Percentiles rank a stretch among this genome's conserved stretches.
These are phyloP conservation scores for Aschersonia sp. DNA, from an alignment of 2,329 filamentous ascomycete genomes.

Conservation along the genomic window DNA sequence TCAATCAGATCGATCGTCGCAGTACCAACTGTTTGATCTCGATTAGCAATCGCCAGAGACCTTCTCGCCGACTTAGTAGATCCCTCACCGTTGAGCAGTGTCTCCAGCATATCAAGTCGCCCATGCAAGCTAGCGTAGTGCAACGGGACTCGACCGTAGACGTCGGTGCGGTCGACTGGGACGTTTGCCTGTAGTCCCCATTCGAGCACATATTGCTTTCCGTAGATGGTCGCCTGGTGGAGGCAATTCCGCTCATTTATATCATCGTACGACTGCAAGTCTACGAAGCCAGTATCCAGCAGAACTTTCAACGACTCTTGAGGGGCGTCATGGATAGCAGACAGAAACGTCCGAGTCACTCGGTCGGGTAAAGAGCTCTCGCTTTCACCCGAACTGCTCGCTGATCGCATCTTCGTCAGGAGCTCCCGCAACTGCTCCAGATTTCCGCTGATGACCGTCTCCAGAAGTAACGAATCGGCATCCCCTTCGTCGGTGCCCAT, in stretches of 20 bases:
- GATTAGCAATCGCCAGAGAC: neutral
- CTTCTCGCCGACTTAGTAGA: neutral
- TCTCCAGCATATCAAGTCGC: constrained; percentile 66
- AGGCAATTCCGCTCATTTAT: constrained; percentile 96
- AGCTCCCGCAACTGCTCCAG: constrained; percentile 65
- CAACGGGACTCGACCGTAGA: constrained; percentile 83
- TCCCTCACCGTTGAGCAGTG: constrained; percentile 47
- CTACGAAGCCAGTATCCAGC: constrained; percentile 66
- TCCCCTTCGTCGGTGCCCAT: constrained; percentile 75
- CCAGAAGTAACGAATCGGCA: constrained; percentile 73
- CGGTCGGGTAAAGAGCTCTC: constrained; percentile 51
- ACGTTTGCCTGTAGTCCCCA: constrained; percentile 64
- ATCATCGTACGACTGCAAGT: constrained; percentile 88
- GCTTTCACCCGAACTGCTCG: constrained; percentile 38
- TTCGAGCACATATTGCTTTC: constrained; percentile 62
- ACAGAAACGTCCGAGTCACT: constrained; percentile 79
- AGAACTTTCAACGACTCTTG: constrained; percentile 62
- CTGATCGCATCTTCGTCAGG: constrained; percentile 52
- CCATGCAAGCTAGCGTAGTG: constrained; percentile 97
- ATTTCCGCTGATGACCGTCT: constrained; percentile 75
- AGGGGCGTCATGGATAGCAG: constrained; percentile 75
- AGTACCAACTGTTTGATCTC: constrained; percentile 37
- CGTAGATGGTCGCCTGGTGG: constrained; percentile 92
- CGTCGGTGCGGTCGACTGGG: constrained; percentile 67
- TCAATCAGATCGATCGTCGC: constrained; percentile 78